A percentile compares a stretch with the other conserved stretches of the same genome.
Evolutionary conservation across 2,329 filamentous ascomycete genomes (phyloP).

Genomic region (Hymenoscyphus infarciens): DNA sequence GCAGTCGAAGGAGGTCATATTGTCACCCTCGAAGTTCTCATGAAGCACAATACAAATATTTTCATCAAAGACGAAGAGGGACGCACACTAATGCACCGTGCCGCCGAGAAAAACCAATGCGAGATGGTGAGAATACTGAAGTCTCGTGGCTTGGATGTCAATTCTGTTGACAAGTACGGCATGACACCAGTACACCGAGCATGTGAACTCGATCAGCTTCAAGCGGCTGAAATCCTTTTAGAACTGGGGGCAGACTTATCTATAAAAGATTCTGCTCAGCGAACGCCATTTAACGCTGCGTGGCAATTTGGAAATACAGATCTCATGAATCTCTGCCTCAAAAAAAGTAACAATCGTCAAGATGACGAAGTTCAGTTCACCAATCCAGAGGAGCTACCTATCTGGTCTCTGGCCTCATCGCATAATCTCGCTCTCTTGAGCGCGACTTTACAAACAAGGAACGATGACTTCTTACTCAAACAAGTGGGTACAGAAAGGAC

Average conservation of each 20-base stretch:
- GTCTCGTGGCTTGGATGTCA: background rate
- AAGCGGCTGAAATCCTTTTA: slow-evolving; percentile 10
- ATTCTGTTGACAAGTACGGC: slow-evolving; percentile 13
- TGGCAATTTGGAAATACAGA: slow-evolving; percentile 17
- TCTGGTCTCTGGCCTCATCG: slow-evolving; percentile 17
- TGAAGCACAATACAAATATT: slow-evolving; percentile 10
- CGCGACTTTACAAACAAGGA: background rate
- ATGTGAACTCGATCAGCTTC: slow-evolving; percentile 11
- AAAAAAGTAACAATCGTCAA: background rate
- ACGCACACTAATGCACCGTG: slow-evolving; percentile 16
- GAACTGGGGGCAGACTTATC: slow-evolving; percentile 13
- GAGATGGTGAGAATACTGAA: slow-evolving; percentile 12
- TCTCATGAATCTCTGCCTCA: slow-evolving; percentile 12
- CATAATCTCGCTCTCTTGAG: slow-evolving; percentile 3
- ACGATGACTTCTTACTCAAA: slow-evolving; percentile 5
- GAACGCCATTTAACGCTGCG: slow-evolving; percentile 18
- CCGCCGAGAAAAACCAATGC: slow-evolving; percentile 11
- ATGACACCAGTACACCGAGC: slow-evolving; percentile 23
- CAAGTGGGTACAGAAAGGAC: slow-evolving; percentile 18
- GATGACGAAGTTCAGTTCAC: background rate
- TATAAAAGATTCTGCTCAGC: slow-evolving; percentile 10
- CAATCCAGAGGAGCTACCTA: slow-evolving; percentile 11
- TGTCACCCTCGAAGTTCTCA: slow-evolving; percentile 8
- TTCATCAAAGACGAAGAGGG: slow-evolving; percentile 16
- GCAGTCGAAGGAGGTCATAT: slow-evolving; percentile 13